These are phyloP conservation scores for Ceratocystis diversiconidia DNA, from an alignment of 2,329 filamentous ascomycete genomes.

Conservation along the genomic window DNA sequence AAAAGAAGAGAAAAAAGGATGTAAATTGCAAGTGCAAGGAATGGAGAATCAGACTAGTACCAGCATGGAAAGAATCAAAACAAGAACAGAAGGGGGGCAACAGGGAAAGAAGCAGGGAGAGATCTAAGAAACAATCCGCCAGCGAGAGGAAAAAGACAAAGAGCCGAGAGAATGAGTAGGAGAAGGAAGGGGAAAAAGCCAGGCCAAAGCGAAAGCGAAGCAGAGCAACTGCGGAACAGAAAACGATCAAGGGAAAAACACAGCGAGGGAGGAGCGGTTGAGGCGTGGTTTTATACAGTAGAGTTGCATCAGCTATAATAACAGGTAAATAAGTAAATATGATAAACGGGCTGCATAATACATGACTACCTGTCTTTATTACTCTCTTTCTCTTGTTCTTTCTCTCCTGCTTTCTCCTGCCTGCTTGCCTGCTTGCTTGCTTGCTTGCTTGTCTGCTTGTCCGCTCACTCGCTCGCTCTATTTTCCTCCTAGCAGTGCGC, in stretches of 20 bases:
- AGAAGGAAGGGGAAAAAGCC: neutral
- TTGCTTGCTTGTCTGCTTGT: no score
- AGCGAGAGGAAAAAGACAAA: neutral
- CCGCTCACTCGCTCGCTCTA: no score
- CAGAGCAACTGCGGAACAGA: neutral
- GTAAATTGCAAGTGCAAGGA: neutral
- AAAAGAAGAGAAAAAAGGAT: neutral
- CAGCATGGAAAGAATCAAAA: constrained; percentile 11
- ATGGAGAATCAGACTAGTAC: constrained; percentile 3
- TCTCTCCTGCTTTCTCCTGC: no score
- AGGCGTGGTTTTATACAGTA: neutral
- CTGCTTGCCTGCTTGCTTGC: no score
- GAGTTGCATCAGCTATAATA: neutral
- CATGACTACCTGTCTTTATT: neutral
- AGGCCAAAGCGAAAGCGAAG: neutral
- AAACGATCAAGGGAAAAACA: neutral
- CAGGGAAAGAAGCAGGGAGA: neutral
- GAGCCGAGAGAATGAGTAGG: neutral
- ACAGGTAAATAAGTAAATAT: neutral
- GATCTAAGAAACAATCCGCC: neutral
- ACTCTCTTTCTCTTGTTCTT: neutral
- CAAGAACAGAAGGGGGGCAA: constrained; percentile 1
- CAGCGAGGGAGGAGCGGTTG: neutral
- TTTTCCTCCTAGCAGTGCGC: no score
- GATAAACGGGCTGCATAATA: neutral